A percentile compares a stretch with the other conserved stretches of the same genome.
Evolutionary conservation across 2,329 filamentous ascomycete genomes (phyloP).

Genomic region (Aspergillus intermedius): DNA sequence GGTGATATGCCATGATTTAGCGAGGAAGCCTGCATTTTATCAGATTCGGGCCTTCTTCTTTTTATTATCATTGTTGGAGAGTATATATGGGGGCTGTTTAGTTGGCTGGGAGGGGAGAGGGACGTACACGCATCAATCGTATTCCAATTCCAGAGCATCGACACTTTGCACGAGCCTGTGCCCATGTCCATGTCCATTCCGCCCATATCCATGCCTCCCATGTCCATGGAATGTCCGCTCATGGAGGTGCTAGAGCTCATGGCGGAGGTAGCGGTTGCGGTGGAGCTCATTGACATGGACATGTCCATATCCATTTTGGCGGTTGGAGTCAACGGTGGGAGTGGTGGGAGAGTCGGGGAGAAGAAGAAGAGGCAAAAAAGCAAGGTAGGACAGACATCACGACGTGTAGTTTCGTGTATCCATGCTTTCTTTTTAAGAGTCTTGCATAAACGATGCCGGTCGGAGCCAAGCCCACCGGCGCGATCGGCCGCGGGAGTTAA

Average conservation of each 20-base stretch:
- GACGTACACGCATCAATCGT: conserved; percentile 55
- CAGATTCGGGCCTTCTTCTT: not conserved
- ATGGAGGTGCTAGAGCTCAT: conserved; percentile 6
- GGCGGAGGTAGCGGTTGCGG: conserved; percentile 3
- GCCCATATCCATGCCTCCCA: conserved; percentile 18
- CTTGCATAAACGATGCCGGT: not conserved
- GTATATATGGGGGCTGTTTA: not conserved
- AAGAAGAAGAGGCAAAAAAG: not conserved
- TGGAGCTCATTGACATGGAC: conserved; percentile 5
- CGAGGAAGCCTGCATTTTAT: conserved; percentile 53
- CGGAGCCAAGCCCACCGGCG: not conserved
- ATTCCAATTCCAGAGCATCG: conserved; percentile 65
- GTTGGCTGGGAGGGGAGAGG: not conserved
- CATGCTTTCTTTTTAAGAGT: not conserved
- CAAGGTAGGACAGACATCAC: not conserved
- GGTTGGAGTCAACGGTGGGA: not conserved
- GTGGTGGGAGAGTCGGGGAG: not conserved
- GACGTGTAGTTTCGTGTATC: not conserved
- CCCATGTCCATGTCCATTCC: conserved; percentile 1
- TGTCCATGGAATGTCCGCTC: conserved; percentile 1
- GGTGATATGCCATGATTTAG: conserved; percentile 62
- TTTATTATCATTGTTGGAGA: not conserved
- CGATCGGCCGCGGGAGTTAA: not conserved
- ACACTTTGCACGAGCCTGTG: conserved; percentile 21
- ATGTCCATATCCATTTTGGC: conserved; percentile 5